Conservation (phyloP, 78 protist species). For the Polysphondylium violaceum region DNA sequence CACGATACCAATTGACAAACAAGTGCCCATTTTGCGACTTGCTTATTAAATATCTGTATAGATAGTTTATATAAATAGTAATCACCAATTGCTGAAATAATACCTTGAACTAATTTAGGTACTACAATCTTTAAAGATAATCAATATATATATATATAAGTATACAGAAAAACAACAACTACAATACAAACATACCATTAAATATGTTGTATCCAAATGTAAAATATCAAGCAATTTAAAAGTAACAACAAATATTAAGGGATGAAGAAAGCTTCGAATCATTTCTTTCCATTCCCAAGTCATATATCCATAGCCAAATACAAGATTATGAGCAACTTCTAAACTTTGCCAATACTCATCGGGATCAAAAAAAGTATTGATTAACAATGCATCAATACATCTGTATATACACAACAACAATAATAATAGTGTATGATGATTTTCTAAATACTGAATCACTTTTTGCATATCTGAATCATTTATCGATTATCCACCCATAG, state of each 20-base stretch:
- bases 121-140: constrained; percentile 23
- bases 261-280: constrained; percentile 85
- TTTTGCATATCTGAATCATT: too few relatives aligned
- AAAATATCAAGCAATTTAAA: constrained; percentile 48
- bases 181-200: constrained; percentile 12
- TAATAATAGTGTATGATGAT: constrained; percentile 3
- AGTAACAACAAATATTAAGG: constrained; percentile 46
- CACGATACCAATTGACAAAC: constrained; percentile 54
- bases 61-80: constrained; percentile 57
- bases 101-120: constrained; percentile 72
- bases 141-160: neutral
- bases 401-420: constrained; percentile 17
- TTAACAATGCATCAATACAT: constrained; percentile 21
- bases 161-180: too few relatives aligned
- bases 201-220: constrained; percentile 69
- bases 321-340: constrained; percentile 87
- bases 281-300: constrained; percentile 92
- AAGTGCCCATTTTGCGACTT: constrained; percentile 66
- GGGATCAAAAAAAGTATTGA: constrained; percentile 83
- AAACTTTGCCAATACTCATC: constrained; percentile 91
- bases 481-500: too few relatives aligned
- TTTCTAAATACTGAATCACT: neutral
- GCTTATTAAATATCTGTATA: constrained; percentile 20
- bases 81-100: constrained; percentile 56
- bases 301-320: constrained; percentile 87